Evolutionary conservation across 805 yeast species (phyloP), one percentile per base, ranked within the genome.

Genomic region (Hanseniaspora occidentalis): DNA sequence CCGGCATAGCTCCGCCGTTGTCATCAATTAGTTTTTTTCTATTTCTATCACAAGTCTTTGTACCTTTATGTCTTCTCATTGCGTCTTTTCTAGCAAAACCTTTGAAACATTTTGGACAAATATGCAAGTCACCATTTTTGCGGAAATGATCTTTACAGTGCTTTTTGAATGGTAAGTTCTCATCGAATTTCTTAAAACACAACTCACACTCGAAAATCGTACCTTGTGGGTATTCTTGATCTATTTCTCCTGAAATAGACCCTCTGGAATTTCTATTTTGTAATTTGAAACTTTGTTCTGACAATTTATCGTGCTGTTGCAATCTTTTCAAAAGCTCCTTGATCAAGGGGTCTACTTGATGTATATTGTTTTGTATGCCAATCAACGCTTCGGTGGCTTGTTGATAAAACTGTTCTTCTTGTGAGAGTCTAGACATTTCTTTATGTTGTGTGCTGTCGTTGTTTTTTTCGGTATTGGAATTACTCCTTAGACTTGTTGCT

Each of bases 71-170:
- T 48, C 94, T 65, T 54, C 81, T 82, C 49, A 82, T 63, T 0
- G 92, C 92, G 59, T 82, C 94, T 50, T 79, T 80, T 37, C 94
- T 63, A 2, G 92, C 89, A 66, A 82, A 82, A 0, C 92, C 88
- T 52, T 82, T 82, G 27, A 84, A 84, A 62, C 94, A 82, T 14
- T 67, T 60, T 5, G 78, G 74, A 58, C 94, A 82, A 36, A 80
- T 74, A 52, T 83, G 88, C 7, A 84, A 72, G 2, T 79, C 73
- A 19, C 76, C 67, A 21, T 42, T 42, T 38, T 37, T 42, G 13
- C 33, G 53, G 36, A 79, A 59, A 58, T 82, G 94, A 34, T 79
- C 84, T 52, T 81, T 76, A 50, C 77, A 83, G 52, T 81, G 92
- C 42, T 89, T 67, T 53, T 77, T 77, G 48, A 80, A 65, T 57